phyloP scores from a whole-genome alignment of 805 yeast genomes.

The Priceomyces haplophilus region DNA sequence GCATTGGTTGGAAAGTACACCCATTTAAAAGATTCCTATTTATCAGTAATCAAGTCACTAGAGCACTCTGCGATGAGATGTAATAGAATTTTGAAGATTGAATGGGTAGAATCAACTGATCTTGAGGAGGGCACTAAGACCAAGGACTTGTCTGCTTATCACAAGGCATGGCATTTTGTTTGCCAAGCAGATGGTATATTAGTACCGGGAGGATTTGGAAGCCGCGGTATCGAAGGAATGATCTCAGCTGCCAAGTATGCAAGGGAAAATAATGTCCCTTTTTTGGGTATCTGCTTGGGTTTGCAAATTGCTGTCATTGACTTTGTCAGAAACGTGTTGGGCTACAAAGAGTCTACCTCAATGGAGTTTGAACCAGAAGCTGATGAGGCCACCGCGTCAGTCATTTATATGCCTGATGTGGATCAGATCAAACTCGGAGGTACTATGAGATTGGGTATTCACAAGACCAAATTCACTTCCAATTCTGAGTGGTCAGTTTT shows the following conservation, averaged over 20 bases:
- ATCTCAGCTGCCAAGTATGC: constrained; percentile 96
- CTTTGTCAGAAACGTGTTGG: constrained; percentile 77
- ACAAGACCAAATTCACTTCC: constrained; percentile 77
- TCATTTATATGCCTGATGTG: constrained; percentile 98
- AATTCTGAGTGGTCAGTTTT: constrained; percentile 66
- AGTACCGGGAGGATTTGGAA: constrained; percentile 98
- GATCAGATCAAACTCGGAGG: constrained; percentile 96
- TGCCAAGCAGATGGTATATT: constrained; percentile 94
- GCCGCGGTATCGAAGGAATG: constrained; percentile 98
- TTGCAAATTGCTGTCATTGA: constrained; percentile 96
- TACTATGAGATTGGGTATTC: constrained; percentile 96
- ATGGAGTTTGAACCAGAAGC: constrained; percentile 74
- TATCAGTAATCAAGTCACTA: constrained; percentile 90
- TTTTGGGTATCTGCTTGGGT: constrained; percentile 95
- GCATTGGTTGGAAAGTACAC: constrained; percentile 98
- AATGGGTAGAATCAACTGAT: constrained; percentile 95
- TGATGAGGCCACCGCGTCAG: constrained; percentile 64
- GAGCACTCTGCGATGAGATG: constrained; percentile 95
- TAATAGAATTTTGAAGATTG: constrained; percentile 76
- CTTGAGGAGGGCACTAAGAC: constrained; percentile 72
- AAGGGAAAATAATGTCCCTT: constrained; percentile 92
- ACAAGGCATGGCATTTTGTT: constrained; percentile 91
- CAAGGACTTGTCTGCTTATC: constrained; percentile 70
- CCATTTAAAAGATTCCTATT: constrained; percentile 88
- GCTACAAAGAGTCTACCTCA: constrained; percentile 66